These are phyloP conservation scores for Dendryphion nanum DNA, from an alignment of 2,329 filamentous ascomycete genomes.

Conservation along the genomic window DNA sequence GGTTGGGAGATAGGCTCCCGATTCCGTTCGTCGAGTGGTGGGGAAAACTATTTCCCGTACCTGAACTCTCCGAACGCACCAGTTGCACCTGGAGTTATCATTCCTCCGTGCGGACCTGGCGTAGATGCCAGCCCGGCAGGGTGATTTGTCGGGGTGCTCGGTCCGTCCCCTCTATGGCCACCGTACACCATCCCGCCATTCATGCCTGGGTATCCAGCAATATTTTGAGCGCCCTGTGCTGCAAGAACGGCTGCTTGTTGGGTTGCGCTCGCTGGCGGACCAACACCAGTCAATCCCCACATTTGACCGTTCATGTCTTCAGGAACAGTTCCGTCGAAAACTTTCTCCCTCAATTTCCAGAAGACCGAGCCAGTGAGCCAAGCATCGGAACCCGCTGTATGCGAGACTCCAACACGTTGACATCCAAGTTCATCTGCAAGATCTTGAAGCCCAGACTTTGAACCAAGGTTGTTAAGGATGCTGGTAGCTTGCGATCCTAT, in stretches of 20 bases:
- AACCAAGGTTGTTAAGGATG: slow-evolving; percentile 80
- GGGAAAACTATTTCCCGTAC: too few relatives aligned
- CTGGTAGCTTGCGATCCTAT: slow-evolving; percentile 55
- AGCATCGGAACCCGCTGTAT: slow-evolving; percentile 92
- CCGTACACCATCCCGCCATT: slow-evolving; percentile 38
- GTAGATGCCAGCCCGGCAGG: slow-evolving; percentile 51
- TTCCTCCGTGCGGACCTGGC: slow-evolving; percentile 54
- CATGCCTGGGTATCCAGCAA: slow-evolving; percentile 32
- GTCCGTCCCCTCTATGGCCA: slow-evolving; percentile 48
- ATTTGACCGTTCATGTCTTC: slow-evolving; percentile 84
- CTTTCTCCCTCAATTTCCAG: slow-evolving; percentile 85
- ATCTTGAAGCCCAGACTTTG: slow-evolving; percentile 89
- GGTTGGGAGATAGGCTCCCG: too few relatives aligned
- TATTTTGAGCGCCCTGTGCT: slow-evolving; percentile 39
- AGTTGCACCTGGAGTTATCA: slow-evolving; percentile 75
- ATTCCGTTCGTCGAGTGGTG: too few relatives aligned
- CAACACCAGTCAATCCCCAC: slow-evolving; percentile 76
- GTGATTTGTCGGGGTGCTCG: slow-evolving; percentile 67
- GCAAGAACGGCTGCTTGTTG: slow-evolving; percentile 46
- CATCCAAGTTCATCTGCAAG: slow-evolving; percentile 92
- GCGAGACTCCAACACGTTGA: slow-evolving; percentile 80
- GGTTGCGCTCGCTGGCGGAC: slow-evolving; percentile 55
- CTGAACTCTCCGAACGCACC: slow-evolving; percentile 73
- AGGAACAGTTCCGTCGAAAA: slow-evolving; percentile 80
- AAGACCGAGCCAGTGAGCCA: slow-evolving; percentile 92